A percentile compares a stretch with the other conserved stretches of the same genome.
Evolutionary conservation across 352 stramenopile genomes (phyloP).

Genomic region (Albugo laibachii): DNA sequence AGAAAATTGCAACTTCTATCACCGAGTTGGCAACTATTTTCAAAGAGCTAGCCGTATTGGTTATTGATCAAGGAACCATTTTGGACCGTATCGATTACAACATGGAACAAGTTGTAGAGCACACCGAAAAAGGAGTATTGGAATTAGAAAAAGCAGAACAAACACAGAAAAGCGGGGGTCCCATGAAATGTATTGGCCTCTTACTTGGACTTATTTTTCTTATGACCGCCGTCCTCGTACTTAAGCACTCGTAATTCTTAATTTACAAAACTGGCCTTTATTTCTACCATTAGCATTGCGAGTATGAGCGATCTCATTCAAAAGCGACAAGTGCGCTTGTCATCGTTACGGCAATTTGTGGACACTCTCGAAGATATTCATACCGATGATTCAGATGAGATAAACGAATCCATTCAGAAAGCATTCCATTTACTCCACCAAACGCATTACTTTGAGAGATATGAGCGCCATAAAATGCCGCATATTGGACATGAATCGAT

Average conservation of each 20-base stretch:
- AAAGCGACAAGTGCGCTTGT: constrained; percentile 30
- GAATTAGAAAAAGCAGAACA: constrained; percentile 98
- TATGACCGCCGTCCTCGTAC: constrained; percentile 82
- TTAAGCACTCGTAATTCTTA: constrained; percentile 69
- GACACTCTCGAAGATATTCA: constrained; percentile 42
- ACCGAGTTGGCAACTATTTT: constrained; percentile 99
- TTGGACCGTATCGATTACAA: constrained; percentile 99
- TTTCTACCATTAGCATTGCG: neutral
- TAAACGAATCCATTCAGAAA: constrained; percentile 5
- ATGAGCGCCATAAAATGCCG: neutral
- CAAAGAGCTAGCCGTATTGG: constrained; percentile 98
- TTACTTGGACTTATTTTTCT: constrained; percentile 86
- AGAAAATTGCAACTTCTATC: constrained; percentile 96
- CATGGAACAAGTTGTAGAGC: constrained; percentile 99
- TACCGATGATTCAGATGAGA: constrained; percentile 7
- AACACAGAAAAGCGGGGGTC: constrained; percentile 93
- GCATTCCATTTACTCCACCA: constrained; percentile 14
- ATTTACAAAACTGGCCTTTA: neutral
- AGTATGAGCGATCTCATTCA: constrained; percentile 14
- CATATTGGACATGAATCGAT: neutral
- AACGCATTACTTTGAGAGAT: too few relatives aligned
- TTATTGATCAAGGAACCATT: constrained; percentile 99
- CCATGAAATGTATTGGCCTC: constrained; percentile 88
- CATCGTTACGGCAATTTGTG: constrained; percentile 34
- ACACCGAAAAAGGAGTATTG: constrained; percentile 95